Evolutionary conservation across 2,329 filamentous ascomycete species (phyloP).

Genomic region (Trichoderma citrinoviride): DNA sequence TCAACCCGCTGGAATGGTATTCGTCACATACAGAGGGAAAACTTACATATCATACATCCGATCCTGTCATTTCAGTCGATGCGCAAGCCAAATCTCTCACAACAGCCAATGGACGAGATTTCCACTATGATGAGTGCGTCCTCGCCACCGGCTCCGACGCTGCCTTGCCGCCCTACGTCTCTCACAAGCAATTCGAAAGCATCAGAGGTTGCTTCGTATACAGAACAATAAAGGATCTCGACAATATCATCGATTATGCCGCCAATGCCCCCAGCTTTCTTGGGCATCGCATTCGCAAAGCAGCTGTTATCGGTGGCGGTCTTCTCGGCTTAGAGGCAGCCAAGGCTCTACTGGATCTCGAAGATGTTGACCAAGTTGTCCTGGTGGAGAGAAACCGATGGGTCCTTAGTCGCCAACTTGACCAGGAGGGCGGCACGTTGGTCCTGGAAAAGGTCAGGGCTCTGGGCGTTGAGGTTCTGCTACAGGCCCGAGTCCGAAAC

Average conservation of each 20-base stretch:
- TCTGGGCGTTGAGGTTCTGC: conserved; percentile 76
- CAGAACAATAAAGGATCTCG: conserved; percentile 77
- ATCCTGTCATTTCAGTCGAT: conserved; percentile 57
- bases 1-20: conserved; percentile 80
- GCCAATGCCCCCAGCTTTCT: conserved; percentile 62
- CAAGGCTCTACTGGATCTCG: conserved; percentile 19
- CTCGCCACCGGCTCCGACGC: conserved; percentile 86
- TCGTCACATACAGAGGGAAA: conserved; percentile 12
- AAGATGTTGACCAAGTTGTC: conserved; percentile 55
- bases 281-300: conserved; percentile 40
- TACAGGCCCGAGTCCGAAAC: conserved; percentile 70
- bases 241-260: conserved; percentile 72
- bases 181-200: conserved; percentile 58
- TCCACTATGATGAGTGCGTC: conserved; percentile 77
- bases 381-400: conserved; percentile 80
- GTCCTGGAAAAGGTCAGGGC: conserved; percentile 77
- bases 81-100: conserved; percentile 62
- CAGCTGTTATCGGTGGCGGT: conserved; percentile 76
- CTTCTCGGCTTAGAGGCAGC: conserved; percentile 62
- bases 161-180: conserved; percentile 66
- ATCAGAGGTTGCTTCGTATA: conserved; percentile 87
- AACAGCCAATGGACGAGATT: conserved; percentile 65
- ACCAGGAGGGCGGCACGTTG: conserved; percentile 75
- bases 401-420: conserved; percentile 79
- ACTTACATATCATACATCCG: conserved; percentile 5